A percentile compares a stretch with the other conserved stretches of the same genome.
Evolutionary conservation across 2,329 filamentous ascomycete genomes (phyloP).

Genomic region (Xylaria sp.): DNA sequence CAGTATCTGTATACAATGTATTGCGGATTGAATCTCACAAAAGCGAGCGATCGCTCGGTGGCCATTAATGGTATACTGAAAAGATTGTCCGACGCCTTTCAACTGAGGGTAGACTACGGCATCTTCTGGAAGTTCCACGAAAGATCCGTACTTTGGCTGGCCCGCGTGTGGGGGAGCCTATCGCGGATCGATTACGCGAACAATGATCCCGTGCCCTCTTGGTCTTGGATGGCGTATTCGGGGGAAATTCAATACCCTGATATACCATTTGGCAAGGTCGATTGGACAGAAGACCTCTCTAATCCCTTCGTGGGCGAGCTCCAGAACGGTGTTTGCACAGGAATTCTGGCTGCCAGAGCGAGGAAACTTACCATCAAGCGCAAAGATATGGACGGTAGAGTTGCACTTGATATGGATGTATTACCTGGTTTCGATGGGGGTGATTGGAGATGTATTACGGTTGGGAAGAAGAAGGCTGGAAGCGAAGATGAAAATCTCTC

Average conservation of each 20-base stretch:
- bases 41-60: not conserved
- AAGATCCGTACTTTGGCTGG: conserved; percentile 14
- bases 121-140: conserved; percentile 13
- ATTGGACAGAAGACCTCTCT: conserved; percentile 8
- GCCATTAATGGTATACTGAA: conserved; percentile 2
- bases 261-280: conserved; percentile 14
- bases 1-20: conserved; percentile 15
- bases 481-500: not conserved
- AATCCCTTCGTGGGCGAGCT: not conserved
- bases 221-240: conserved; percentile 20
- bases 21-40: not conserved
- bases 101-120: not conserved
- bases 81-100: conserved; percentile 2
- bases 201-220: not conserved
- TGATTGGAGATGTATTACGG: conserved; percentile 5
- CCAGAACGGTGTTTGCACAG: not conserved
- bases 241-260: conserved; percentile 9
- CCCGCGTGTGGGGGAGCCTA: not conserved
- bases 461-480: not conserved
- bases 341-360: not conserved
- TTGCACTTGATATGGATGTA: not conserved
- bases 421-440: not conserved
- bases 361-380: conserved; percentile 6
- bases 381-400: not conserved
- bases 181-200: not conserved